These are phyloP conservation scores for Heteromeles arbutifolia DNA, from an alignment of 306 rosid species.

Conservation along the genomic window DNA sequence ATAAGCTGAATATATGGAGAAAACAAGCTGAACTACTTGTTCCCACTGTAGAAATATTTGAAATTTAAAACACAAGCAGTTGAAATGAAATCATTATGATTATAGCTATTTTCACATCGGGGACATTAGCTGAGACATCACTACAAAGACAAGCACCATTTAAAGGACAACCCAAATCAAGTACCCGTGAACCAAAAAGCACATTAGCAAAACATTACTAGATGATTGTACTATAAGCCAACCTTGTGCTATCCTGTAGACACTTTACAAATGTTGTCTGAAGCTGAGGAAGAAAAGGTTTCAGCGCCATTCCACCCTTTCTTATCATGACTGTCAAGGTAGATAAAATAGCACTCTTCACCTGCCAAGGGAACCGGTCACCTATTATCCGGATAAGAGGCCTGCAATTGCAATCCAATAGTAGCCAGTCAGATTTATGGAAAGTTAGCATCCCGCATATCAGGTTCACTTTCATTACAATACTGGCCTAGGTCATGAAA, in stretches of 20 bases:
- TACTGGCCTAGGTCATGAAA: background rate
- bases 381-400: conserved; percentile 96
- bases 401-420: conserved; percentile 36
- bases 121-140: background rate
- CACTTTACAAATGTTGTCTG: conserved; percentile 98
- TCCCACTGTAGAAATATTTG: background rate
- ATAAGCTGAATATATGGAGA: conserved; percentile 15
- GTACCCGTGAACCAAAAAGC: background rate
- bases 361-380: conserved; percentile 99
- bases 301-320: conserved; percentile 80
- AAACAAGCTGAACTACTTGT: conserved; percentile 15
- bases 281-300: conserved; percentile 98
- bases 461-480: background rate
- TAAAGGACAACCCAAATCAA: background rate
- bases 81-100: background rate
- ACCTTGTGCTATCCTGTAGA: conserved; percentile 90
- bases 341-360: conserved; percentile 93
- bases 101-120: background rate
- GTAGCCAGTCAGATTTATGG: conserved; percentile 28
- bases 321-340: conserved; percentile 72
- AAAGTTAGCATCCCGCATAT: background rate
- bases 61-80: background rate
- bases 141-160: background rate
- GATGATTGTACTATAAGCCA: background rate
- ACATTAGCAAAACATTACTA: background rate